Percentiles rank a stretch among this genome's conserved stretches.
Evolutionary conservation across 2,329 filamentous ascomycete genomes (phyloP).

Genomic region (Aspergillus proliferans): DNA sequence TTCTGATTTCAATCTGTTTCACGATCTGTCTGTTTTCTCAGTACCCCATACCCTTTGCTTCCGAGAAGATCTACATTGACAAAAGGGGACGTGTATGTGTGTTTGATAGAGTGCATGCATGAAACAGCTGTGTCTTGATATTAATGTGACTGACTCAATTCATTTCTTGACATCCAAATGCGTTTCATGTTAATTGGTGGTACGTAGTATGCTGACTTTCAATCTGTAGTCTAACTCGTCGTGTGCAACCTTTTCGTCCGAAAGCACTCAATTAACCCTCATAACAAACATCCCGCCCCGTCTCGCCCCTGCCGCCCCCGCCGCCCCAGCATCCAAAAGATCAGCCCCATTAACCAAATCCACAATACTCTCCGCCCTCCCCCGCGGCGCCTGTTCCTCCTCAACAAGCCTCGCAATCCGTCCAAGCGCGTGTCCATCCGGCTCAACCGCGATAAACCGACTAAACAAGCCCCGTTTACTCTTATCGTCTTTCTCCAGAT

Average conservation of each 20-base stretch:
- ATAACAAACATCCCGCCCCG: slow-evolving; percentile 29
- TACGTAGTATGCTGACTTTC: background rate
- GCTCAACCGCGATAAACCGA: slow-evolving; percentile 32
- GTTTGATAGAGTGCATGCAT: slow-evolving; percentile 4
- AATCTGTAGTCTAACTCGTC: no score
- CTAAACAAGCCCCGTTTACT: slow-evolving; percentile 21
- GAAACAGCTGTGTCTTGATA: background rate
- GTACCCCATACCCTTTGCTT: slow-evolving; percentile 1
- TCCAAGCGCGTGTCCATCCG: slow-evolving; percentile 28
- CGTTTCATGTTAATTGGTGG: background rate
- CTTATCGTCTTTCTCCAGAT: slow-evolving; percentile 1
- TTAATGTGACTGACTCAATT: no score
- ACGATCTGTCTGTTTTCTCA: slow-evolving; percentile 1
- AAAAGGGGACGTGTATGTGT: slow-evolving; percentile 1
- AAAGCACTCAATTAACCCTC: slow-evolving; percentile 17
- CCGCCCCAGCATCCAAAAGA: slow-evolving; percentile 26
- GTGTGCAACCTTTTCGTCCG: no score
- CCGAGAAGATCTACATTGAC: background rate
- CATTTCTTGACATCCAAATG: no score
- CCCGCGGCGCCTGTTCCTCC: slow-evolving; percentile 25
- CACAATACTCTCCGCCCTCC: slow-evolving; percentile 27
- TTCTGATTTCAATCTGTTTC: slow-evolving; percentile 8
- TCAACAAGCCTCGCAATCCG: slow-evolving; percentile 32
- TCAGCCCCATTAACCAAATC: slow-evolving; percentile 30
- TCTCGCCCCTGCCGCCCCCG: slow-evolving; percentile 20